These are phyloP conservation scores for Mortierella sp. DNA, from an alignment of 371 early-diverging fungal genomes.

Conservation along the genomic window DNA sequence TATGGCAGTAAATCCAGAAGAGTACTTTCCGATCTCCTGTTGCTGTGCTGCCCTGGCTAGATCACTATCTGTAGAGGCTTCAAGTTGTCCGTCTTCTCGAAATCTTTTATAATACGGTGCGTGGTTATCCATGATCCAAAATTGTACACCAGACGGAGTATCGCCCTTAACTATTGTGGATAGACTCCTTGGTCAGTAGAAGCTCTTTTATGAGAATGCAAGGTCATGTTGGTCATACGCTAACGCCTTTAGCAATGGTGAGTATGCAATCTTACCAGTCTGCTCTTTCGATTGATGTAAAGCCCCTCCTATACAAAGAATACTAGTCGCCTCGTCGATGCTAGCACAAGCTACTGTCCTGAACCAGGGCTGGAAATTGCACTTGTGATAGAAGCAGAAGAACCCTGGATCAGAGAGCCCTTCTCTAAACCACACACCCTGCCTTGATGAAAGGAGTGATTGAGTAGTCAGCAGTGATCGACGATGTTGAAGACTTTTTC, in stretches of 20 bases:
- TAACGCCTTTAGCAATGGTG: background rate
- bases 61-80: constrained; percentile 8
- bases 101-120: constrained; percentile 37
- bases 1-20: constrained; percentile 27
- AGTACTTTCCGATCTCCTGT: background rate
- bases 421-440: constrained; percentile 39
- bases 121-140: constrained; percentile 23
- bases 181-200: background rate
- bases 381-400: constrained; percentile 58
- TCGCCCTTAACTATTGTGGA: constrained; percentile 4
- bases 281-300: constrained; percentile 11
- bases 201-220: no score
- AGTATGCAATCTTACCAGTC: constrained; percentile 11
- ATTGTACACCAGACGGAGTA: constrained; percentile 19
- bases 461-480: constrained; percentile 38
- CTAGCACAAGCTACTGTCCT: constrained; percentile 56
- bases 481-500: constrained; percentile 25
- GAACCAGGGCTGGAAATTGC: constrained; percentile 51
- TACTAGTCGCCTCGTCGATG: constrained; percentile 39
- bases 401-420: constrained; percentile 57
- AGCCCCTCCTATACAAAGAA: constrained; percentile 58
- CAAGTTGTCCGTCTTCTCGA: constrained; percentile 15
- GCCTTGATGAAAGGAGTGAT: constrained; percentile 26
- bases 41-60: background rate
- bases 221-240: no score